These are phyloP conservation scores for Phytophthora melonis DNA, from an alignment of 352 stramenopile genomes.

Conservation along the genomic window DNA sequence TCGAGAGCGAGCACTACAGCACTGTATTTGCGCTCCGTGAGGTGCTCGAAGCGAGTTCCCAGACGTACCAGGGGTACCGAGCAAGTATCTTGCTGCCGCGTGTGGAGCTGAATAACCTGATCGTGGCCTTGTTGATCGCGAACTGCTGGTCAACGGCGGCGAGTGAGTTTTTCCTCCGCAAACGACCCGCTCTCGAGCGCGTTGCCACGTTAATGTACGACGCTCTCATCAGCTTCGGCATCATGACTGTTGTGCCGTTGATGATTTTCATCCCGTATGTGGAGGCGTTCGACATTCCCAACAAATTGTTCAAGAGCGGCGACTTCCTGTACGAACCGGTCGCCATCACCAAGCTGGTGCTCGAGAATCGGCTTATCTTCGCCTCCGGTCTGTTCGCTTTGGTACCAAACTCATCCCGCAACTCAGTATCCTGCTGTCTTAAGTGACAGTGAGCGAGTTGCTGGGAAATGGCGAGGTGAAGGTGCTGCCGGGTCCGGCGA, in stretches of 20 bases:
- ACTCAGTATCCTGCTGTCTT: constrained; percentile 19
- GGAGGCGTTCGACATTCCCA: constrained; percentile 15
- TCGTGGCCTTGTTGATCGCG: constrained; percentile 22
- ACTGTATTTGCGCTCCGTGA: constrained; percentile 32
- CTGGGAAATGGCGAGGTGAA: constrained; percentile 1
- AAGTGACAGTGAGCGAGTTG: constrained; percentile 16
- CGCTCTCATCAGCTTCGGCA: constrained; percentile 24
- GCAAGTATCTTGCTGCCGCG: constrained; percentile 25
- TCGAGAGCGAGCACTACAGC: constrained; percentile 43
- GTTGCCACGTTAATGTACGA: constrained; percentile 17
- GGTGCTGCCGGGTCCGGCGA: neutral
- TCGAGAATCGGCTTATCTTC: constrained; percentile 26
- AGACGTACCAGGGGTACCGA: constrained; percentile 40
- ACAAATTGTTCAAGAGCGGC: constrained; percentile 3
- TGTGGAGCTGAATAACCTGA: constrained; percentile 13
- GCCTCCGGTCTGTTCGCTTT: constrained; percentile 11
- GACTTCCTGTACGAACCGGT: constrained; percentile 19
- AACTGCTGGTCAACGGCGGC: constrained; percentile 39
- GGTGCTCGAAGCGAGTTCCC: constrained; percentile 29
- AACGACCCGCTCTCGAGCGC: constrained; percentile 11
- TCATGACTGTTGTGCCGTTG: constrained; percentile 26
- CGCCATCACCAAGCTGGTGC: constrained; percentile 12
- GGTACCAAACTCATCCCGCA: constrained; percentile 23
- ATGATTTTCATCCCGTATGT: constrained; percentile 29
- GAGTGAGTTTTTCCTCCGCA: constrained; percentile 20